Evolutionary conservation across 2,329 filamentous ascomycete genomes (phyloP), one percentile per base, ranked within the genome.

Genomic region (Diaporthe aspalathi): DNA sequence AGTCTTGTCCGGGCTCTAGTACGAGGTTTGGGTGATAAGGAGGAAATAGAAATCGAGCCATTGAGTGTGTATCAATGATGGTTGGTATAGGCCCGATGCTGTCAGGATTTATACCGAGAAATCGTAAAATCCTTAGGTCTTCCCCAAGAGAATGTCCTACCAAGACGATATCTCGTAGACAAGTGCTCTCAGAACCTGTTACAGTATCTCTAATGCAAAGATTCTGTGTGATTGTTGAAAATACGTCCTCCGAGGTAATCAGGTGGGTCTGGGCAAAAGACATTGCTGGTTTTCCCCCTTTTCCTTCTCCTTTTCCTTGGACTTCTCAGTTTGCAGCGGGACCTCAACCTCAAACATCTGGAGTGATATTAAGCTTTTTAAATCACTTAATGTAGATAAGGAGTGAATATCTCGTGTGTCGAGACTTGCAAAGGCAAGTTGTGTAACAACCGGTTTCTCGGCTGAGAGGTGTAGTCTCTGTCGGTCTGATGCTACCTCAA

Each of bases 401-500:
- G 32, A 66, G 32, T 32, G 47, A 3, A 66, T 53, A 66, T 53
- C 45, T 53, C 47, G 32, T 35, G n/a, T 53, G 24, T 53, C 62
- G n/a, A 66, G 47, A 38, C 62, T 66, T 17, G 62, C 62, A 22
- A 66, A 53, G 20, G n/a, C 62, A 53, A 66, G 32, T 27, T 53
- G 47, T n/a, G 8, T 29, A 8, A 38, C 50, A 7, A 40, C 17
- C 6, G 47, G 60, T n/a, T 63, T 63, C 43, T 47, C 43, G 14
- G 43, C 24, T 12, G 7, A 27, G 8, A 47, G 40, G 45, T 63
- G 43, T 49, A 63, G 38, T 45, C 45, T 63, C 27, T 50, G 43
- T 70, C 45, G 56, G 40, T 66, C 27, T 38, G 17, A 50, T 35
- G 24, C 47, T 22, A 57, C 27, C 50, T 72, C 66, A 20, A 72